Conservation (phyloP, 2,329 filamentous ascomycete genomes). For the Epichloe festucae region DNA sequence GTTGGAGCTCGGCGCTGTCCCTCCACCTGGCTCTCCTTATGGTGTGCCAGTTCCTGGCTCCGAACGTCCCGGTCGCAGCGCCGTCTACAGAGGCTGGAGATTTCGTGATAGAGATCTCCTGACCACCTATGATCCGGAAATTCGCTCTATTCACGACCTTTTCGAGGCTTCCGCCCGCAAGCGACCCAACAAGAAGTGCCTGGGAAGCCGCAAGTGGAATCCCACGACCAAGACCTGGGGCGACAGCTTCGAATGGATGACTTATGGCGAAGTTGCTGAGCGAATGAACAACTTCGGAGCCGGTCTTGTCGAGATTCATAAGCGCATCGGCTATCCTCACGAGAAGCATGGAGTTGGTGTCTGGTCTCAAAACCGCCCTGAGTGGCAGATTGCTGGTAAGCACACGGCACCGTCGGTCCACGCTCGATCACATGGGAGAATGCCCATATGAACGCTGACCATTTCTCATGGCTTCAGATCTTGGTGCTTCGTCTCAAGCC, state of each 20-base stretch:
- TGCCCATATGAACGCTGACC: not conserved
- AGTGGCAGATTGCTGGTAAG: slow-evolving; percentile 72
- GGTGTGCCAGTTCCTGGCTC: slow-evolving; percentile 65
- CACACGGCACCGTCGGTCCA: not conserved
- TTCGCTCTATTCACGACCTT: slow-evolving; percentile 64
- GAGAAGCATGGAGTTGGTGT: slow-evolving; percentile 64
- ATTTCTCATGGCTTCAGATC: slow-evolving; percentile 40
- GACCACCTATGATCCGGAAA: slow-evolving; percentile 55
- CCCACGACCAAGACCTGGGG: slow-evolving; percentile 56
- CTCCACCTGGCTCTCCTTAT: slow-evolving; percentile 65
- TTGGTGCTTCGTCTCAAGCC: slow-evolving; percentile 75
- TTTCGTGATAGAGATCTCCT: slow-evolving; percentile 60
- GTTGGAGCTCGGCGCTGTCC: slow-evolving; percentile 44
- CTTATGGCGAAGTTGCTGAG: slow-evolving; percentile 65
- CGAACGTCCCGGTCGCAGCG: slow-evolving; percentile 56
- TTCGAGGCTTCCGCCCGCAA: slow-evolving; percentile 58
- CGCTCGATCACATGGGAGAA: not conserved
- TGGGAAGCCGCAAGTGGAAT: slow-evolving; percentile 75
- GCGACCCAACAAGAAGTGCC: slow-evolving; percentile 54
- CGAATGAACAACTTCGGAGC: slow-evolving; percentile 75
- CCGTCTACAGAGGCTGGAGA: slow-evolving; percentile 74
- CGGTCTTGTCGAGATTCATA: slow-evolving; percentile 72
- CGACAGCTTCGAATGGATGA: slow-evolving; percentile 70
- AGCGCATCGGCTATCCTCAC: slow-evolving; percentile 48
- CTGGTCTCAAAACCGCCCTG: slow-evolving; percentile 75